These are phyloP conservation scores for Oryza longistaminata DNA, from an alignment of 176 grass and related monocot species.

Conservation along the genomic window DNA sequence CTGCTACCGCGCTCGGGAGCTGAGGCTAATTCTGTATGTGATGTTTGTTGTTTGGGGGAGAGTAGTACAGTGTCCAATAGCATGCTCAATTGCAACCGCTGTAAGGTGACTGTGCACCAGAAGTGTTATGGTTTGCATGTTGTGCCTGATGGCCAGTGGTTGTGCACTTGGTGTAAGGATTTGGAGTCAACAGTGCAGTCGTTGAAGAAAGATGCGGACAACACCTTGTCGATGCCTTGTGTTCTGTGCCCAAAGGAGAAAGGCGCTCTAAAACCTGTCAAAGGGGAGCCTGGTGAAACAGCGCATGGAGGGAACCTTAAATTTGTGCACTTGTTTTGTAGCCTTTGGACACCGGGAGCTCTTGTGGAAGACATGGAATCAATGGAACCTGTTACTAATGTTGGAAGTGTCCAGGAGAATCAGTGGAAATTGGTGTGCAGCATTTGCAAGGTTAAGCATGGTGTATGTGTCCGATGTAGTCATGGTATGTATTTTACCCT, in stretches of 20 bases:
- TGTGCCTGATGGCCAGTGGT: slow-evolving; percentile 56
- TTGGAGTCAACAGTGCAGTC: slow-evolving; percentile 44
- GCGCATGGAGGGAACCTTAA: slow-evolving; percentile 23
- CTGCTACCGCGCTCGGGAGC: slow-evolving; percentile 51
- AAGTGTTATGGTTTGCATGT: slow-evolving; percentile 91
- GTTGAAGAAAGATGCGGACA: slow-evolving; percentile 21
- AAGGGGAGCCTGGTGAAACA: slow-evolving; percentile 32
- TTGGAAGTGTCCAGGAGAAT: slow-evolving; percentile 55
- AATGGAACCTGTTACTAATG: slow-evolving; percentile 78
- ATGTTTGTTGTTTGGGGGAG: slow-evolving; percentile 75
- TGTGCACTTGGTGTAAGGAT: slow-evolving; percentile 75
- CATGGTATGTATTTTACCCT: slow-evolving; percentile 71
- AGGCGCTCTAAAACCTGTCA: slow-evolving; percentile 66
- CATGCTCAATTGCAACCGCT: slow-evolving; percentile 65
- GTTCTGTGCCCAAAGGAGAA: slow-evolving; percentile 82
- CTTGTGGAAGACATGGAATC: slow-evolving; percentile 62
- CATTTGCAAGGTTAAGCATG: slow-evolving; percentile 95
- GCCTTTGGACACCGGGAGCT: slow-evolving; percentile 84
- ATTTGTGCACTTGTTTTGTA: slow-evolving; percentile 87
- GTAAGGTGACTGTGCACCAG: slow-evolving; percentile 79
- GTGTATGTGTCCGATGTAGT: slow-evolving; percentile 91
- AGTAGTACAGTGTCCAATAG: slow-evolving; percentile 48
- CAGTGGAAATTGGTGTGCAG: slow-evolving; percentile 75
- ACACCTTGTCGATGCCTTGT: slow-evolving; percentile 47
- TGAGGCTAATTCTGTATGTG: slow-evolving; percentile 50